A percentile compares a stretch with the other conserved stretches of the same genome.
These are phyloP conservation scores for Pulveroboletus ravenelii DNA, from an alignment of 768 basidiomycete genomes.

Conservation along the genomic window DNA sequence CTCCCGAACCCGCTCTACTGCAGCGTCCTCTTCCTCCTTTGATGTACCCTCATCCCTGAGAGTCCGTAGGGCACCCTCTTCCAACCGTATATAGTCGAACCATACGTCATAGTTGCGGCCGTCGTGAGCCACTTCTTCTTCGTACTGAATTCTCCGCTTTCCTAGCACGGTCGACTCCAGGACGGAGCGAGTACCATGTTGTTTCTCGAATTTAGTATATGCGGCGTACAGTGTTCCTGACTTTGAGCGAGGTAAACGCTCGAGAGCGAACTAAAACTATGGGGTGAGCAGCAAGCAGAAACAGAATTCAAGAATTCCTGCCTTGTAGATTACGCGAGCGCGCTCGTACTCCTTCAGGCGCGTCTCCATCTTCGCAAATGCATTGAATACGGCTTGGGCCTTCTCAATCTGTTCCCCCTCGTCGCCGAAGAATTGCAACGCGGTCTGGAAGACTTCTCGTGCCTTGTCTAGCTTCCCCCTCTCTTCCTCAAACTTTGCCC, in stretches of 20 bases:
- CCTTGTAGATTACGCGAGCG: slow-evolving; percentile 96
- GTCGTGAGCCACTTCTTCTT: slow-evolving; percentile 90
- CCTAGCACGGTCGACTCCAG: slow-evolving; percentile 93
- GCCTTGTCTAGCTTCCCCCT: slow-evolving; percentile 61
- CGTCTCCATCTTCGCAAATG: slow-evolving; percentile 97
- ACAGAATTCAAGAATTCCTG: slow-evolving; percentile 21
- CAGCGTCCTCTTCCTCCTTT: slow-evolving; percentile 61
- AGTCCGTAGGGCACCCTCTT: slow-evolving; percentile 81
- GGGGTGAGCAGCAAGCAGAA: background rate
- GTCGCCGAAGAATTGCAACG: slow-evolving; percentile 85
- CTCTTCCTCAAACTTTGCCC: slow-evolving; percentile 86
- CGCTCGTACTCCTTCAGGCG: slow-evolving; percentile 95
- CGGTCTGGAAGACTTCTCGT: slow-evolving; percentile 85
- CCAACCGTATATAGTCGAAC: slow-evolving; percentile 94
- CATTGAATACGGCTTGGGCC: slow-evolving; percentile 86
- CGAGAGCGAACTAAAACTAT: slow-evolving; percentile 77
- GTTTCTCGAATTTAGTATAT: slow-evolving; percentile 98
- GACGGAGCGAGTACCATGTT: slow-evolving; percentile 83
- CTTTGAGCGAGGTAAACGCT: slow-evolving; percentile 88
- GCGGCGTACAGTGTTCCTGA: slow-evolving; percentile 83
- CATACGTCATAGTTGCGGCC: slow-evolving; percentile 95
- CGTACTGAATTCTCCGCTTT: slow-evolving; percentile 97
- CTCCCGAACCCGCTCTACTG: slow-evolving; percentile 71
- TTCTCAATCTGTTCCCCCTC: slow-evolving; percentile 85
- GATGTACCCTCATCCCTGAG: slow-evolving; percentile 72